These are phyloP conservation scores for Trametopsis cervina DNA, from an alignment of 768 basidiomycete genomes.

Conservation along the genomic window DNA sequence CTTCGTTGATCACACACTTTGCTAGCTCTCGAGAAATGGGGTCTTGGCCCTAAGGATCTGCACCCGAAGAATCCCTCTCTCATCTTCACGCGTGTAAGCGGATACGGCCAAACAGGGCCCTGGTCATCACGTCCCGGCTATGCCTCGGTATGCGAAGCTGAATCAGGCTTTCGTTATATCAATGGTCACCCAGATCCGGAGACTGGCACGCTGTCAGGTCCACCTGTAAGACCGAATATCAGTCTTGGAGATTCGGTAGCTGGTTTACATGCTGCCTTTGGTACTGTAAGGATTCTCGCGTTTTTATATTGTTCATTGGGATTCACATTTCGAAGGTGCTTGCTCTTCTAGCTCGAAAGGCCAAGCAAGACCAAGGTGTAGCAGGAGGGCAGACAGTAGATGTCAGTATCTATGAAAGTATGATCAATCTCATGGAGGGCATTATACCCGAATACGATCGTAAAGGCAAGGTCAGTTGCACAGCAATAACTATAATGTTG, in stretches of 20 bases:
- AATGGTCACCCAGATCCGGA: constrained; percentile 55
- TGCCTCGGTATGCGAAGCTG: constrained; percentile 71
- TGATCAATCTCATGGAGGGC: constrained; percentile 74
- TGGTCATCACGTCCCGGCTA: constrained; percentile 67
- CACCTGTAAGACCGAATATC: constrained; percentile 65
- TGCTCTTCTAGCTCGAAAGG: constrained; percentile 46
- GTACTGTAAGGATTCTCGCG: constrained; percentile 40
- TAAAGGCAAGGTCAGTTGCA: constrained; percentile 46
- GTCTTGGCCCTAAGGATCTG: constrained; percentile 48
- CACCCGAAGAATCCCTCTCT: constrained; percentile 77
- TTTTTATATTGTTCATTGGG: not conserved
- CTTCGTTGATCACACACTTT: too few species aligned
- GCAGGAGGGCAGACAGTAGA: constrained; percentile 52
- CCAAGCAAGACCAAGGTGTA: constrained; percentile 23
- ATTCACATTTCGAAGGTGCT: constrained; percentile 37
- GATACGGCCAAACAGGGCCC: constrained; percentile 70
- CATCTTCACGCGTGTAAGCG: constrained; percentile 84
- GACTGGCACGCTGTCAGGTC: constrained; percentile 47
- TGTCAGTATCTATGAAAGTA: constrained; percentile 71
- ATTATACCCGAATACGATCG: constrained; percentile 72
- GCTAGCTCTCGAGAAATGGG: constrained; percentile 70
- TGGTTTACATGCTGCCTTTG: constrained; percentile 67
- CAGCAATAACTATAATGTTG: not conserved
- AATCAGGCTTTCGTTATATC: constrained; percentile 68
- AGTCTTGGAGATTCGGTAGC: constrained; percentile 69